Evolutionary conservation across 306 rosid genomes (phyloP).

Genomic region (Lathyrus oleraceus): DNA sequence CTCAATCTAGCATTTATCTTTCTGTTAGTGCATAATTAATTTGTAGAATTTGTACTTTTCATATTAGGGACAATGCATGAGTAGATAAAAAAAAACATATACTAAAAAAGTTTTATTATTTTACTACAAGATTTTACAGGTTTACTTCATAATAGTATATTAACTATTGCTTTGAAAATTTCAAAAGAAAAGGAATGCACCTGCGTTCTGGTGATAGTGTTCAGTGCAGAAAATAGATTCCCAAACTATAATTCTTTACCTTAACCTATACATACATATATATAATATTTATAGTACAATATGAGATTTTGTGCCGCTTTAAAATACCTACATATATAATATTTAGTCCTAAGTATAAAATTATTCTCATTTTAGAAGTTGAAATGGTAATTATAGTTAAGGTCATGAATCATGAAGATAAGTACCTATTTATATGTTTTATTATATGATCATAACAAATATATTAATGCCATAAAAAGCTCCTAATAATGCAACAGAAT

Average conservation of each 20-base stretch:
- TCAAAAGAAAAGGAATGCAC: constrained; percentile 19
- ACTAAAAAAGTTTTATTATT: neutral
- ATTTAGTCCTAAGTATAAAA: no score
- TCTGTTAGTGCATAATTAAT: neutral
- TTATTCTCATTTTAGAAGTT: no score
- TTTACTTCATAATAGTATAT: no score
- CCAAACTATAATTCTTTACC: neutral
- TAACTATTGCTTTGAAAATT: neutral
- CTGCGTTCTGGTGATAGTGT: neutral
- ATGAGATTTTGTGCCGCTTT: constrained; percentile 1
- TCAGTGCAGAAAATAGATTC: constrained; percentile 11
- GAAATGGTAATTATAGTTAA: no score
- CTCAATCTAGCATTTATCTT: constrained; percentile 3
- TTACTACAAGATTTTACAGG: neutral
- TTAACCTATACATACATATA: neutral
- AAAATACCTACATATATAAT: neutral
- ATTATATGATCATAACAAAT: neutral
- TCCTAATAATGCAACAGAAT: constrained; percentile 26
- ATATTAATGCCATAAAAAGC: constrained; percentile 17
- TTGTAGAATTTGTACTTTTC: neutral
- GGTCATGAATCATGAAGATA: no score
- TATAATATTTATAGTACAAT: neutral
- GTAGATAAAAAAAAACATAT: constrained; percentile 7
- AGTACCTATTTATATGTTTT: neutral
- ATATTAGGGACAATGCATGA: constrained; percentile 25